A percentile compares a stretch with the other conserved stretches of the same genome.
phyloP scores from a whole-genome alignment of 805 yeast genomes.

The Metschnikowia orientalis region DNA sequence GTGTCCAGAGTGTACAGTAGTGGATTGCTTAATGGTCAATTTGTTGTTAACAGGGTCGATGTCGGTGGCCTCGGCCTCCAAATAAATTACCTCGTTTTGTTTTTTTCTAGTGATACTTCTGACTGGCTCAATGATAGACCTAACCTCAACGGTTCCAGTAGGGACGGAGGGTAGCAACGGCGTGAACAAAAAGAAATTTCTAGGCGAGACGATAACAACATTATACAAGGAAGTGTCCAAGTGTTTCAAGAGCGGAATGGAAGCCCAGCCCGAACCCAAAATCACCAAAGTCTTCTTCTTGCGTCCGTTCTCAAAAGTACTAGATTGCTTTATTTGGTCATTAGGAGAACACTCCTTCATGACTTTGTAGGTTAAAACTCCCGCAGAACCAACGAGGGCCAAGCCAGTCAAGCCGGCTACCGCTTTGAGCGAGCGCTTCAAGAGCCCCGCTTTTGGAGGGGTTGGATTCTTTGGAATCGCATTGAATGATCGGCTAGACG shows the following conservation, averaged over 20 bases:
- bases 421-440: constrained; percentile 43
- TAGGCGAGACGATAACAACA: constrained; percentile 86
- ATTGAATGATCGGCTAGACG: constrained; percentile 22
- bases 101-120: constrained; percentile 78
- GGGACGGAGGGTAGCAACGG: constrained; percentile 95
- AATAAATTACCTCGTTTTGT: constrained; percentile 72
- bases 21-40: constrained; percentile 58
- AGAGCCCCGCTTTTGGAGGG: constrained; percentile 21
- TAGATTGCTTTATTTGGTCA: constrained; percentile 57
- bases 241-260: constrained; percentile 76
- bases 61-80: constrained; percentile 86
- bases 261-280: constrained; percentile 94
- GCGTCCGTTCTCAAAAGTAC: constrained; percentile 51
- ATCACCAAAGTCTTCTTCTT: constrained; percentile 71
- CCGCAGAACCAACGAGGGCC: constrained; percentile 52
- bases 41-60: constrained; percentile 70
- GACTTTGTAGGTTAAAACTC: constrained; percentile 48
- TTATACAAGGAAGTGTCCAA: constrained; percentile 84
- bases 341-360: constrained; percentile 61
- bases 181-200: constrained; percentile 92
- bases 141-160: constrained; percentile 84
- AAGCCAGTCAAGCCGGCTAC: constrained; percentile 45
- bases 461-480: constrained; percentile 14
- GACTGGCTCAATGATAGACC: constrained; percentile 92
- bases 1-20: constrained; percentile 52